Evolutionary conservation across 2,329 filamentous ascomycete species (phyloP), one percentile per base, ranked within the genome.

Genomic region (Tricladium varicosporioides): DNA sequence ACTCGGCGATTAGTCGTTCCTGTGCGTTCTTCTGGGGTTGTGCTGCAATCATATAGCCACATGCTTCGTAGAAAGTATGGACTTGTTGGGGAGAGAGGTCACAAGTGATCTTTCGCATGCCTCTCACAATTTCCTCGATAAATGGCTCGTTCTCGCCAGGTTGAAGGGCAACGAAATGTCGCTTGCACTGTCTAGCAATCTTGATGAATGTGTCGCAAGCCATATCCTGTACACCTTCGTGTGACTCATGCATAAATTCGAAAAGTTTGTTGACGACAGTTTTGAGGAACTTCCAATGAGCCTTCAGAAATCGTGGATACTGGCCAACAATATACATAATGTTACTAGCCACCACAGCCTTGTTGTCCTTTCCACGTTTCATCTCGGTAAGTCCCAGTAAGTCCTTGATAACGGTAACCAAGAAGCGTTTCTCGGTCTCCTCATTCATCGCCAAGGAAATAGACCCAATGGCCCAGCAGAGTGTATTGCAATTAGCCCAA

Each of bases 271-370:
- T 99, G 70, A 99, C 94, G 15, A 99, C 94, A 2, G 94, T 99
- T 85, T 99, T 99, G 56, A 99, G 80, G 77, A 99, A 99, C 74
- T 99, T 99, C 94, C 94, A 99, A 74, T 99, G 94, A 1, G 94
- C 94, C 78, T 99, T 99, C 68, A 99, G 78, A 78, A 99, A 99
- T 16, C 94, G 90, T 40, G 94, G 94, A 71, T 99, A 99, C 72
- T 99, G 94, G 58, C 94, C 94, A 60, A 99, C 94, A 76, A 99
- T 99, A 73, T 99, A 99, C 94, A 99, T 99, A 70, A 99, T 99
- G 77, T 99, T 99, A 76, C 91, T 96, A 62, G 94, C 94, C 43
- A 99, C 94, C 9, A 99, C 94, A 11, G 94, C 94, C 74, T 99
- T 99, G 82, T 99, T 99, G 78, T 99, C 94, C 70, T 99, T 99